Base-by-base conservation (phyloP, 257 asterid species). In the Plantago major region DNA sequence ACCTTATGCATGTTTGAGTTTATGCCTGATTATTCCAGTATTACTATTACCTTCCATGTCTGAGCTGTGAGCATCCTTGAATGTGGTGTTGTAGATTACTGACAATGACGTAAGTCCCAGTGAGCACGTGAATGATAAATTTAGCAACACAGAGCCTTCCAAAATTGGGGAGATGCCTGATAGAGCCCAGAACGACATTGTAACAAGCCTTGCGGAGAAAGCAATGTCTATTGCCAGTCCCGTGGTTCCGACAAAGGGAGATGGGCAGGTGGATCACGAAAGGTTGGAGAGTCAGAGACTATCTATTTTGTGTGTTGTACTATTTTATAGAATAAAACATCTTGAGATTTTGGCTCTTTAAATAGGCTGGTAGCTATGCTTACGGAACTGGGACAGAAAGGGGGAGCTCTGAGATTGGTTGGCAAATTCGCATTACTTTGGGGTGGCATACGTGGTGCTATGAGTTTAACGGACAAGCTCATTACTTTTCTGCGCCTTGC, bases 401-500 rank as follows among this genome's bases (percentile, higher is more conserved):
- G 97, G 50, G 97, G 99, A n/a, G 61, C 80, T 48, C 71, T 92
- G 74, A 89, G 46, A 76, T 82, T 89, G 74, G 75, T 93, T 44
- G 92, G 88, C 16, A 93, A 89, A 64, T 56, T 89, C 68, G 99
- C 96, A 56, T 65, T 93, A 76, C 94, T 93, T 64, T 93, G 97
- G 95, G 97, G 99, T 77, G 99, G 99, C 62, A 43, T 93, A 61
- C 96, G 96, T 67, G 99, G 99, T 69, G 99, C 99, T 62, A 74
- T 93, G 83, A 93, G 92, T 83, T 78, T 93, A 66, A 69, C 88
- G 45, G 84, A 87, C 76, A 93, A 81, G 75, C 97, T 93, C 74
- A 81, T 93, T 75, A 78, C 86, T 52, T 85, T 87, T 78, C 82
- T 89, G 61, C 95, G 49, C 70, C 28, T 93, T 71, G 81, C 95